A percentile compares a stretch with the other conserved stretches of the same genome.
These are phyloP conservation scores for Penicillium nordicum DNA, from an alignment of 2,329 filamentous ascomycete genomes.

Conservation along the genomic window DNA sequence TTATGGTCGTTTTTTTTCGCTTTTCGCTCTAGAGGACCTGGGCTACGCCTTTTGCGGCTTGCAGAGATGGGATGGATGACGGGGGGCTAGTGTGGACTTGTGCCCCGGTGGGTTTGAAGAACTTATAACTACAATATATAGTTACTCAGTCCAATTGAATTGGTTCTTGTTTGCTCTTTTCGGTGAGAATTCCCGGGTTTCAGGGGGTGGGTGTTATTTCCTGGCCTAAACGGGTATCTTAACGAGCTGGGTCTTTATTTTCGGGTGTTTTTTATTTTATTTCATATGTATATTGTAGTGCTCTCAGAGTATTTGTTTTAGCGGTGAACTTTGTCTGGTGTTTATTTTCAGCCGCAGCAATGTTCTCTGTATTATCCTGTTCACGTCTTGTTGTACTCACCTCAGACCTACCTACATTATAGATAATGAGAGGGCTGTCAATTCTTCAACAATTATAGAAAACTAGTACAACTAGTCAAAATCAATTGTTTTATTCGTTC, in stretches of 20 bases:
- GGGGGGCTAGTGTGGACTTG: slow-evolving; percentile 1
- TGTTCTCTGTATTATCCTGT: neutral
- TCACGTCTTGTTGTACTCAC: neutral
- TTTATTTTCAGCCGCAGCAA: slow-evolving; percentile 16
- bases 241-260: slow-evolving; percentile 2
- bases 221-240: slow-evolving; percentile 6
- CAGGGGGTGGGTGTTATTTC: neutral
- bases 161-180: neutral
- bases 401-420: neutral
- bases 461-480: neutral
- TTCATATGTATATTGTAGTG: neutral
- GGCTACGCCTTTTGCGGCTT: slow-evolving; percentile 1
- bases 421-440: neutral
- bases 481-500: neutral
- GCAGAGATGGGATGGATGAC: neutral
- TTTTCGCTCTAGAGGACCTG: neutral
- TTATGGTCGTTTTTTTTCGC: neutral
- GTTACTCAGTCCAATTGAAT: neutral
- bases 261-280: neutral
- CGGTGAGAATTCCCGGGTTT: neutral
- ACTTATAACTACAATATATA: neutral
- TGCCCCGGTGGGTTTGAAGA: neutral
- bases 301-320: neutral
- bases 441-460: neutral
- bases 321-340: neutral